These are phyloP conservation scores for Tricholomella constricta DNA, from an alignment of 768 basidiomycete genomes.

Conservation along the genomic window DNA sequence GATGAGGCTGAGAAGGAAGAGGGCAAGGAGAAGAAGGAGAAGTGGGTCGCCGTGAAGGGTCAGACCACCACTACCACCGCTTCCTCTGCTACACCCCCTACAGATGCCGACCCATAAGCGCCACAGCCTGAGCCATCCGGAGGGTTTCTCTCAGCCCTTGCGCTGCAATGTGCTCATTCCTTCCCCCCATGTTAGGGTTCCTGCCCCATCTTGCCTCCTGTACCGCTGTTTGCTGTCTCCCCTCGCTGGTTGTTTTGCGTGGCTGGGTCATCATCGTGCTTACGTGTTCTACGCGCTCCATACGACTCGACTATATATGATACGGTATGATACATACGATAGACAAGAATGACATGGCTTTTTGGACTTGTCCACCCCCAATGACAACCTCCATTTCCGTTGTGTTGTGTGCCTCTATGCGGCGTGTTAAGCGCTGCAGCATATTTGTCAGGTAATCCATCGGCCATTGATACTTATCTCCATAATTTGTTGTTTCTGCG, in stretches of 20 bases:
- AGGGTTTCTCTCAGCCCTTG: conserved; percentile 7
- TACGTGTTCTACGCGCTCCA: conserved; percentile 17
- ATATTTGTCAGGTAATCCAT: too few relatives aligned
- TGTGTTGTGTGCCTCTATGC: too few relatives aligned
- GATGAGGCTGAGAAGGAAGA: conserved; percentile 58
- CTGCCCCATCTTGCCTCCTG: conserved; percentile 13
- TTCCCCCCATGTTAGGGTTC: conserved; percentile 2
- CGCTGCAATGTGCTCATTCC: not conserved
- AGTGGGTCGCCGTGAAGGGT: conserved; percentile 78
- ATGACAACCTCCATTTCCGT: not conserved
- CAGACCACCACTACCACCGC: conserved; percentile 29
- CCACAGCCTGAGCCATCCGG: conserved; percentile 4
- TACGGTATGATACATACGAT: conserved; percentile 18
- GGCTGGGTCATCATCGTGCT: conserved; percentile 21
- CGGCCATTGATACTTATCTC: too few relatives aligned
- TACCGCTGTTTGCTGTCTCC: conserved; percentile 21
- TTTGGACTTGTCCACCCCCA: conserved; percentile 11
- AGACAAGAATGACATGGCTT: conserved; percentile 28
- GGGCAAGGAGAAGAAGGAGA: conserved; percentile 54
- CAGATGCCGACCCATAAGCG: conserved; percentile 18
- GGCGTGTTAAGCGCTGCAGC: too few relatives aligned
- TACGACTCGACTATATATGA: conserved; percentile 12
- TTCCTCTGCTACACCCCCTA: conserved; percentile 19
- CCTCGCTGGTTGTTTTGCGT: conserved; percentile 24
- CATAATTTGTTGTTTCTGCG: not conserved